phyloP scores from a whole-genome alignment of 2,329 filamentous ascomycete species.

The Drechslerella dactyloides region DNA sequence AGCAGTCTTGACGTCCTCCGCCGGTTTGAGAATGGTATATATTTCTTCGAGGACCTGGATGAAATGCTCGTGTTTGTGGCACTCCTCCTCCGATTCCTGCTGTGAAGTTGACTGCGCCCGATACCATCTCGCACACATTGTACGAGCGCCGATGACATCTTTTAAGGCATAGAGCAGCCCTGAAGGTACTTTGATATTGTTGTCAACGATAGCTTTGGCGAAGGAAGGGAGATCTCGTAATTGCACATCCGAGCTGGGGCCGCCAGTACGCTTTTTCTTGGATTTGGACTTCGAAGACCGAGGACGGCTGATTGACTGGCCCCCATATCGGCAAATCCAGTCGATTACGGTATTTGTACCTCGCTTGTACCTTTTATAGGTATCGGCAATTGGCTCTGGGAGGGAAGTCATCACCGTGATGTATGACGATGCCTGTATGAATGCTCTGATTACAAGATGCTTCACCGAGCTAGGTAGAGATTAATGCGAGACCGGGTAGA shows the following conservation, averaged over 20 bases:
- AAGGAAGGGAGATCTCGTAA: slow-evolving; percentile 11
- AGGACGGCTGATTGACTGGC: background rate
- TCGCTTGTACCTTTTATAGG: slow-evolving; percentile 23
- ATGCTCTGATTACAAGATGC: too few relatives aligned
- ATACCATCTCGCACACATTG: slow-evolving; percentile 27
- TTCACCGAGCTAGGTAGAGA: too few relatives aligned
- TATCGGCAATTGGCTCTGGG: slow-evolving; percentile 9
- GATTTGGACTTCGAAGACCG: background rate
- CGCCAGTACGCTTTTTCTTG: background rate
- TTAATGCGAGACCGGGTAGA: too few relatives aligned
- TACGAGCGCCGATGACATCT: slow-evolving; percentile 18
- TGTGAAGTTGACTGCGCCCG: background rate
- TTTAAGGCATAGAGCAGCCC: slow-evolving; percentile 9
- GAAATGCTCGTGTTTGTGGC: slow-evolving; percentile 17
- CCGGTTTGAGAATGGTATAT: slow-evolving; percentile 12
- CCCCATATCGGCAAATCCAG: background rate
- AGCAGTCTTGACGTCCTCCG: background rate
- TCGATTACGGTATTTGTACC: slow-evolving; percentile 13
- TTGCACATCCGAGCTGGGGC: background rate
- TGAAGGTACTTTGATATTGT: slow-evolving; percentile 9
- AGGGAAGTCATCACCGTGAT: slow-evolving; percentile 2
- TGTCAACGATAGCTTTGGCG: slow-evolving; percentile 8
- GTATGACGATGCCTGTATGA: background rate
- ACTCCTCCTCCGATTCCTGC: background rate
- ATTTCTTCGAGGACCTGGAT: slow-evolving; percentile 19